Conservation (phyloP, 768 basidiomycete genomes). For the Tricholoma flavovirens region DNA sequence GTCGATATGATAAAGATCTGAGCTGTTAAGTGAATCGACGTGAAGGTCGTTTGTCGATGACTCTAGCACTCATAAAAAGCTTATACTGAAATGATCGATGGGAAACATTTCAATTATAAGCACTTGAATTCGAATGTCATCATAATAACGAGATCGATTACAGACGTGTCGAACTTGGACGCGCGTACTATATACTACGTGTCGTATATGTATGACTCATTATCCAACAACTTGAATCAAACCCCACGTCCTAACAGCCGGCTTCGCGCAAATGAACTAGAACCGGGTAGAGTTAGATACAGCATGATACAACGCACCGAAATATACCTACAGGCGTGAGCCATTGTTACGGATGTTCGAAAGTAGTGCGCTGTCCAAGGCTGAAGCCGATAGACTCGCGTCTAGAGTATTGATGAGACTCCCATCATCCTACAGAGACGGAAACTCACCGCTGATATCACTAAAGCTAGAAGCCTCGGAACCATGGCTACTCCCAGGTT, state of each 20-base stretch:
- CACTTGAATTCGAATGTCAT: constrained; percentile 15
- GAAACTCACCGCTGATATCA: constrained; percentile 69
- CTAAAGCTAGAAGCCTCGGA: constrained; percentile 82
- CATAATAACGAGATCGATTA: constrained; percentile 7
- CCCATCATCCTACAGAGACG: neutral
- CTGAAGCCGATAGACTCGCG: constrained; percentile 71
- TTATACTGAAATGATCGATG: neutral
- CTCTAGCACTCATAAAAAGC: neutral
- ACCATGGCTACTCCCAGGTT: constrained; percentile 57
- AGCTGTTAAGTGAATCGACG: neutral
- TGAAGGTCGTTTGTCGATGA: no score
- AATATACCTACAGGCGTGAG: constrained; percentile 60
- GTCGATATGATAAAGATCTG: neutral
- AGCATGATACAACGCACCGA: neutral
- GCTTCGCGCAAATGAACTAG: constrained; percentile 34
- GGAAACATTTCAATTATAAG: neutral
- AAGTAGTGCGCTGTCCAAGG: constrained; percentile 72
- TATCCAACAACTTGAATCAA: constrained; percentile 1
- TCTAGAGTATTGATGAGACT: constrained; percentile 33
- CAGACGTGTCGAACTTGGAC: constrained; percentile 6
- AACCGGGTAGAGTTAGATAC: constrained; percentile 1
- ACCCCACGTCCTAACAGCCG: constrained; percentile 26
- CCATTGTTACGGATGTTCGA: constrained; percentile 66
- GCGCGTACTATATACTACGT: neutral
- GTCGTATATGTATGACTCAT: no score